These are phyloP conservation scores for Pleurotus giganteus DNA, from an alignment of 768 basidiomycete species.

Conservation along the genomic window DNA sequence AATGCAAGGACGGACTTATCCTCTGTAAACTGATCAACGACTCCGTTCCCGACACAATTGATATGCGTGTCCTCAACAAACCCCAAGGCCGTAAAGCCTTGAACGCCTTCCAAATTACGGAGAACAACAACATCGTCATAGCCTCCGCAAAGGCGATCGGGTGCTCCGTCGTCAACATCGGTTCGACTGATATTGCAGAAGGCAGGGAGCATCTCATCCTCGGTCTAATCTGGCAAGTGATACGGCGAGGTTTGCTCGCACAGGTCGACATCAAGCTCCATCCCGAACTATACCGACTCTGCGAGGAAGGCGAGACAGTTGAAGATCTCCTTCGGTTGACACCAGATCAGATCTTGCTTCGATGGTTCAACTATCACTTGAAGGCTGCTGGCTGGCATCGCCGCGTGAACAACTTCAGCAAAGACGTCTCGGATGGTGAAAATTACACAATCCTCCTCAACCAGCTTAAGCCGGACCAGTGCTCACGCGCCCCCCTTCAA, in stretches of 20 bases:
- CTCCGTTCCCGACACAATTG: conserved; percentile 98
- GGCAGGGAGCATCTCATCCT: conserved; percentile 96
- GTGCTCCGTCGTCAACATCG: conserved; percentile 98
- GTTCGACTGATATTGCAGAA: conserved; percentile 87
- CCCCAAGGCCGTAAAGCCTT: conserved; percentile 75
- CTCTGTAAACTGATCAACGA: conserved; percentile 99
- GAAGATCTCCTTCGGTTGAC: conserved; percentile 93
- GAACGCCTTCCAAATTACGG: conserved; percentile 98
- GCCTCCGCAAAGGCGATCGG: conserved; percentile 97
- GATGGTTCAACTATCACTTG: conserved; percentile 99
- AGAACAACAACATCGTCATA: conserved; percentile 99
- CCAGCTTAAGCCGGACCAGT: conserved; percentile 92
- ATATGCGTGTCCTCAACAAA: conserved; percentile 96
- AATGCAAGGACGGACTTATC: conserved; percentile 92
- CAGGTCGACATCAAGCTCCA: conserved; percentile 99
- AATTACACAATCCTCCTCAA: conserved; percentile 96
- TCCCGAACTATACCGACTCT: conserved; percentile 92
- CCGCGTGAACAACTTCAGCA: conserved; percentile 96
- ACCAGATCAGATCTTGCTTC: conserved; percentile 94
- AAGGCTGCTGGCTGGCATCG: conserved; percentile 90
- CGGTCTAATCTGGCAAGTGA: conserved; percentile 98
- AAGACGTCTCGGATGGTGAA: conserved; percentile 96
- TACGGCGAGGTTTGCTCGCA: conserved; percentile 85
- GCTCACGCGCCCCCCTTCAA: conserved; percentile 88
- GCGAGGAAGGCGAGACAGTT: conserved; percentile 96